These are phyloP conservation scores for Taxillus chinensis DNA, from an alignment of 164 flowering plant species.

Conservation along the genomic window DNA sequence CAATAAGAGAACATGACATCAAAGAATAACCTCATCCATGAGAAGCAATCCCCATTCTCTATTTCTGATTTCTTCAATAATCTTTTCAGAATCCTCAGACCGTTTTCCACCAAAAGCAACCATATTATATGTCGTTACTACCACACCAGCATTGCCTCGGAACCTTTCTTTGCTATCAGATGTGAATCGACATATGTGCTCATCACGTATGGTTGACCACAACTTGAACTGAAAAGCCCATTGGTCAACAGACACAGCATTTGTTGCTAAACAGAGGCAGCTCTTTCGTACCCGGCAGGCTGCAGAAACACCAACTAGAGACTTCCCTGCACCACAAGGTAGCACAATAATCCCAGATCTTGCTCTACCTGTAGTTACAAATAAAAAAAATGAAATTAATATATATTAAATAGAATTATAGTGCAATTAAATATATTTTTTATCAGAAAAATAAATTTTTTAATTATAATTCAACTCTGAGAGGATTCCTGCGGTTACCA, in stretches of 20 bases:
- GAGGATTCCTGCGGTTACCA: no score
- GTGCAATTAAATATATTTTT: no score
- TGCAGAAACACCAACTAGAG: slow-evolving; percentile 98
- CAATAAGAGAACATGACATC: neutral
- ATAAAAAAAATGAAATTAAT: neutral
- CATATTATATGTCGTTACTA: slow-evolving; percentile 98
- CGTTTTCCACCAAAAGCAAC: slow-evolving; percentile 99
- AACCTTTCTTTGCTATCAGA: slow-evolving; percentile 98
- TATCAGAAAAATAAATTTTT: no score
- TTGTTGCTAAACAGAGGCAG: slow-evolving; percentile 97
- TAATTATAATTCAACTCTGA: no score
- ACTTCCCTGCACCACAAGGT: slow-evolving; percentile 99
- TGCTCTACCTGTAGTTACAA: slow-evolving; percentile 70
- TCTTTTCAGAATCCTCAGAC: slow-evolving; percentile 97
- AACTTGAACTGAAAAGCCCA: slow-evolving; percentile 97
- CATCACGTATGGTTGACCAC: slow-evolving; percentile 89
- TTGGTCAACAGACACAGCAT: slow-evolving; percentile 99
- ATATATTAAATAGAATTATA: no score
- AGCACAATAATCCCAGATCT: slow-evolving; percentile 98
- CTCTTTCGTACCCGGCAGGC: slow-evolving; percentile 85
- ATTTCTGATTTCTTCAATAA: slow-evolving; percentile 93
- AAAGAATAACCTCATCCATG: slow-evolving; percentile 83
- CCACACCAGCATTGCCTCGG: slow-evolving; percentile 95
- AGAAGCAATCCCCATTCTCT: slow-evolving; percentile 99
- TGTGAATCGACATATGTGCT: slow-evolving; percentile 90